Conservation (phyloP, 805 yeast genomes). For the Ogataea nonfermentans region DNA sequence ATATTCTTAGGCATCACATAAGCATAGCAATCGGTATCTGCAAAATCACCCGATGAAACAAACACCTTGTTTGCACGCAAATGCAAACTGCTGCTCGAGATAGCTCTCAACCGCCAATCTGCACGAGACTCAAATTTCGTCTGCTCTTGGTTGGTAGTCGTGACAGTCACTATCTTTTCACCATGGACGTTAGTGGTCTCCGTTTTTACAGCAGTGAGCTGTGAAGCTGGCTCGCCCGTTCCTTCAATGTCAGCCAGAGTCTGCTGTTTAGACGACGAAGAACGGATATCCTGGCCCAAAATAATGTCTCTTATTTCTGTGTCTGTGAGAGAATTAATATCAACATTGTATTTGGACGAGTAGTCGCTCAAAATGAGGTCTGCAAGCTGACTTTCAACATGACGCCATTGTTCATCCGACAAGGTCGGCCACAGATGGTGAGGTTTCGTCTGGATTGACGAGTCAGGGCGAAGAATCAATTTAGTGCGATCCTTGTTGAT, state of each 20-base stretch:
- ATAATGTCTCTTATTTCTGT: constrained; percentile 92
- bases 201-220: constrained; percentile 74
- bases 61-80: constrained; percentile 74
- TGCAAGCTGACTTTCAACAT: constrained; percentile 81
- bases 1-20: constrained; percentile 82
- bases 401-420: constrained; percentile 86
- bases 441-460: constrained; percentile 61
- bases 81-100: constrained; percentile 70
- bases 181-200: constrained; percentile 91
- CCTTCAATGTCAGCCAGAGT: constrained; percentile 74
- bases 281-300: constrained; percentile 88
- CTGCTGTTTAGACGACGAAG: constrained; percentile 86
- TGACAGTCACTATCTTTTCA: constrained; percentile 91
- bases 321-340: constrained; percentile 84
- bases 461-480: constrained; percentile 71
- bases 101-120: constrained; percentile 89
- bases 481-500: constrained; percentile 76
- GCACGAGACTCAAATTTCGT: constrained; percentile 77
- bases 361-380: constrained; percentile 85
- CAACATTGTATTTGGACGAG: constrained; percentile 80
- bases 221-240: constrained; percentile 39
- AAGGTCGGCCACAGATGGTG: constrained; percentile 95
- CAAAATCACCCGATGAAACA: constrained; percentile 61
- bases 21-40: constrained; percentile 54
- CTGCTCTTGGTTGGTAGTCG: constrained; percentile 87